Evolutionary conservation across 1,284 basidiomycete species (phyloP).

Genomic region (Thecaphora thlaspeos): DNA sequence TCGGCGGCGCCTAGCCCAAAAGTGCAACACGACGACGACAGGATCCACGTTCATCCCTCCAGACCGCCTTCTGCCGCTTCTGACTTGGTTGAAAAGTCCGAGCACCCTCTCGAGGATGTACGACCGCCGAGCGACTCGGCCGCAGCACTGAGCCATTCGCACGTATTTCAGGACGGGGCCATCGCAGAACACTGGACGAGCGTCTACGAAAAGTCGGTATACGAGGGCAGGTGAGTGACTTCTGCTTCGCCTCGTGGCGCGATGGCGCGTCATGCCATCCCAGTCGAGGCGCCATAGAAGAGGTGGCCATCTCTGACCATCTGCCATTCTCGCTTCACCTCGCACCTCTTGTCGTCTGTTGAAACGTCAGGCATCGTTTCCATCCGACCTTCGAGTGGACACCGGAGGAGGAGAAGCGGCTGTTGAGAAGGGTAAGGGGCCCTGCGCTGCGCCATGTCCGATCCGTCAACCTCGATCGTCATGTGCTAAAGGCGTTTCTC

Average conservation of each 20-base stretch:
- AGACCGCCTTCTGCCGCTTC: no score
- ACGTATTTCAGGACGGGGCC: slow-evolving; percentile 27
- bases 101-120: no score
- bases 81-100: no score
- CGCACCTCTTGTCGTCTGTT: neutral
- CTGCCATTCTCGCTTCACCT: no score
- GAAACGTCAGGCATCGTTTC: slow-evolving; percentile 12
- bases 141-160: slow-evolving; percentile 15
- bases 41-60: no score
- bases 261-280: no score
- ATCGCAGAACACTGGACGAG: slow-evolving; percentile 25
- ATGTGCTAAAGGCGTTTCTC: no score
- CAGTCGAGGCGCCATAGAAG: no score
- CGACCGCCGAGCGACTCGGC: no score
- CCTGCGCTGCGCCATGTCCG: neutral
- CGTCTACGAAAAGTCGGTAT: slow-evolving; percentile 19
- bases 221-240: slow-evolving; percentile 1
- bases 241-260: neutral
- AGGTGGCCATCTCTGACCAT: no score
- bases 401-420: slow-evolving; percentile 10
- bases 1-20: no score
- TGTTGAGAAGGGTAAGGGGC: slow-evolving; percentile 2
- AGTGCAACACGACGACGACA: no score
- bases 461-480: neutral
- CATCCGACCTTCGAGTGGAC: slow-evolving; percentile 25